Evolutionary conservation across 768 basidiomycete species (phyloP), one percentile per base, ranked within the genome.

Genomic region (Boletus sensibilis): DNA sequence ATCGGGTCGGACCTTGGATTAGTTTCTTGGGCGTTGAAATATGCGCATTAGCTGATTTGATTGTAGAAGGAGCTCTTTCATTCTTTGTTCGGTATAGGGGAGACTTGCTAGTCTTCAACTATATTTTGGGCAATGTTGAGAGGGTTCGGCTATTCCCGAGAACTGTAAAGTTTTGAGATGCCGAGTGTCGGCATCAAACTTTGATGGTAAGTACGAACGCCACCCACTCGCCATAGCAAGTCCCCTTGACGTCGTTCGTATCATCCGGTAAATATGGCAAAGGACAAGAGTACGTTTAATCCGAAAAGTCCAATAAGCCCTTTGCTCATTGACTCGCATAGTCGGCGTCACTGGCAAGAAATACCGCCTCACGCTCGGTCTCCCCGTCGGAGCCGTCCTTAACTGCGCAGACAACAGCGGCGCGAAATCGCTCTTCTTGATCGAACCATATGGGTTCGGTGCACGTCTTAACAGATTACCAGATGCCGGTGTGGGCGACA

Each of bases 371-470:
- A 95, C 90, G 46, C 85, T 92, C 62, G 92, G 90, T 91, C 88
- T 95, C 51, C 94, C 92, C 59, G 90, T 91, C 62, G 93, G 92
- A 63, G 94, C 94, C 64, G 94, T 97, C 61, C 80, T 97, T 71
- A 96, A 96, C 76, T 97, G 97, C 76, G 94, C 94, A 49, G 97
- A 99, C 82, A 99, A 99, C 87, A 93, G 91, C 70, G 97, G 97
- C 63, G 97, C 96, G 64, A 99, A 98, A 80, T 93, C 89, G 54
- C 83, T 97, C 62, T 97, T 79, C 78, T 73, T 98, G 71, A 98
- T 99, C 71, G 93, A 96, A 75, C 93, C 97, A 52, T 94, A 86
- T 71, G 92, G 95, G 51, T 92, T 90, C 74, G 97, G 97, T 75
- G 90, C 97, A 62, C 94, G 90, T 74, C 85, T 98, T 48, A 98